Base-by-base conservation (phyloP, 1,284 basidiomycete species). In the Gymnopus androsaceus region DNA sequence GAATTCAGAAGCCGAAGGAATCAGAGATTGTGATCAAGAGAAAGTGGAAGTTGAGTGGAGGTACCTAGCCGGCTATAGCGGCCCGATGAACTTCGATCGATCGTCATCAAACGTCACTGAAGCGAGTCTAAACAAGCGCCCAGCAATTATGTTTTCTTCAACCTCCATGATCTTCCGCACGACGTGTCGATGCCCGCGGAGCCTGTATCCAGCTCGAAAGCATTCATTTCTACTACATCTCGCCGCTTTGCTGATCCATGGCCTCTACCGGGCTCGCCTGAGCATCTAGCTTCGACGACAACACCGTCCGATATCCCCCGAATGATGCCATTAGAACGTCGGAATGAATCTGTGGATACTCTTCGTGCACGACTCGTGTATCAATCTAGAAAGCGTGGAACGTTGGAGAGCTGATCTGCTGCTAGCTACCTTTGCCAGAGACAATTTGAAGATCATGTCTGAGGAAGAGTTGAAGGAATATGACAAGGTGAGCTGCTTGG, bases 371-470 rank as follows among this genome's bases (percentile, higher is more conserved):
- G 97, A 21, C 80, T 99, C 36, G 83, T 96, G 9, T 99, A 98
- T 72, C 95, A 98, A 74, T 90, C 90, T 28, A 80, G 96, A 59
- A 98, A 99, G 72, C 83, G 96, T 33, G 96, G 97, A 5, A 98
- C 92, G 40, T 79, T 99, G 56, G 97, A 99, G 78, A 92, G 87
- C n/a, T 58, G 96, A 99, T 71, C 77, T 99, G 58, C 74, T 99
- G 44, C 73, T 99, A 59, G 90, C 88, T 74, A 99, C 96, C 1
- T 99, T 98, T 72, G 95, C 95, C 4, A 79, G 86, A 62, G 90
- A 95, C 64, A 70, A 88, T 60, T 72, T 99, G 59, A 65, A 67
- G 1, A 61, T 62, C 4, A 94, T 98, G 93, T n/a, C n/a, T n/a
- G 80, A 83, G 61, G 78, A 70, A n/a, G 90, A 98, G 72, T 72